These are phyloP conservation scores for Lasiodiplodia gonubiensis DNA, from an alignment of 2,329 filamentous ascomycete species.

Conservation along the genomic window DNA sequence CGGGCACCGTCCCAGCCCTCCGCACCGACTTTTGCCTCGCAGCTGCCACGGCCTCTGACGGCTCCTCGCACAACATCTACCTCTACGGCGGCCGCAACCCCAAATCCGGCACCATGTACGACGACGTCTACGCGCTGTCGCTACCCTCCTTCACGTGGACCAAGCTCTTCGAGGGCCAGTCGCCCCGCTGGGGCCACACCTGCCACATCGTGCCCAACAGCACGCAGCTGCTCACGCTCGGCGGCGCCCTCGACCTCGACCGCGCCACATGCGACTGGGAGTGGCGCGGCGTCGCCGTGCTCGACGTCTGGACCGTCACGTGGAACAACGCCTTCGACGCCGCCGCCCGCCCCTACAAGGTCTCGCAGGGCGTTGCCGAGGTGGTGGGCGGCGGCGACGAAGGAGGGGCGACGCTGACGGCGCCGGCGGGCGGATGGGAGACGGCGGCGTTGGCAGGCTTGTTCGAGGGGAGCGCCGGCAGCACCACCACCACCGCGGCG, in stretches of 20 bases:
- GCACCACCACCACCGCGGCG: background rate
- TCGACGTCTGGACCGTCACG: slow-evolving; percentile 31
- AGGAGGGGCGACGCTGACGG: slow-evolving; percentile 16
- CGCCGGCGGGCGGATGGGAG: slow-evolving; percentile 15
- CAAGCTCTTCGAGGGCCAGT: slow-evolving; percentile 44
- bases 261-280: slow-evolving; percentile 34
- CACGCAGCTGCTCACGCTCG: slow-evolving; percentile 51
- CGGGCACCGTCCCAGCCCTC: slow-evolving; percentile 48
- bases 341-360: background rate
- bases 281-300: slow-evolving; percentile 31
- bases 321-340: slow-evolving; percentile 30
- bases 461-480: background rate
- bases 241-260: slow-evolving; percentile 37
- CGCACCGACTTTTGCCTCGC: slow-evolving; percentile 55
- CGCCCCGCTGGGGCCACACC: slow-evolving; percentile 49
- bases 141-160: slow-evolving; percentile 56
- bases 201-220: slow-evolving; percentile 47
- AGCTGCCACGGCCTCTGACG: slow-evolving; percentile 50
- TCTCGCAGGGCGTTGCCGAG: slow-evolving; percentile 10
- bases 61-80: slow-evolving; percentile 55
- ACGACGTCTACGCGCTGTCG: slow-evolving; percentile 55
- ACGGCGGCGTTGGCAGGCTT: background rate
- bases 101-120: slow-evolving; percentile 41
- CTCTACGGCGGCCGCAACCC: slow-evolving; percentile 56
- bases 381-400: slow-evolving; percentile 8